Base-by-base conservation (phyloP, 1,284 basidiomycete genomes). In the Fomitopsis pinicola region DNA sequence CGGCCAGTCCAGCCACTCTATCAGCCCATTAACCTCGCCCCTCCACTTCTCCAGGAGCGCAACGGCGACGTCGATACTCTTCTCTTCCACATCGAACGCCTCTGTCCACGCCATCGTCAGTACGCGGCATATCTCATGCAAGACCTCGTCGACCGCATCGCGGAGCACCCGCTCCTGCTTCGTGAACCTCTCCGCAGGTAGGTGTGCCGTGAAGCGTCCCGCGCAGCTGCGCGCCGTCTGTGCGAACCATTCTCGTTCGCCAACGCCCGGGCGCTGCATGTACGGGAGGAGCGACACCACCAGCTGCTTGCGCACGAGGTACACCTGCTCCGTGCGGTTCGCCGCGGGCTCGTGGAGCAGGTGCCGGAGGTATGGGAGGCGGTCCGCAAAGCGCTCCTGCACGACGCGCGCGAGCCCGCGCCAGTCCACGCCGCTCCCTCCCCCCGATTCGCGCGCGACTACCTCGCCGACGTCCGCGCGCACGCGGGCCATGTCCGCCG, bases 1-100 rank as follows among this genome's bases (percentile, higher is more conserved):
- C 8, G 52, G 52, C 52, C 52, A 54, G 52, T 54, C 52, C 14
- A 54, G n/a, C 52, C 52, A 54, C 52, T 54, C 52, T 7, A 54
- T 17, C 22, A 50, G 48, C 14, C 7, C 28, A 22, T 50, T 30
- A 10, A 54, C 35, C n/a, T 54, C 30, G 52, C 10, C 35, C 14
- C 12, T 38, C 52, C 52, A 54, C 35, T 40, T 36, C 52, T 54
- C 35, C 35, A 54, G 6, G n/a, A 54, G 35, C n/a, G 35, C 19
- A 17, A 30, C 22, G 19, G 38, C n/a, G 35, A 36, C 52, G 2
- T 6, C 6, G 35, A 9, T 2, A 22, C 22, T 22, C 35, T 54
- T 36, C 52, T 19, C 52, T 9, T 54, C 52, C 9, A 38, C 36
- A 33, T 38, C 52, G 52, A 54, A 54, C 36, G 52, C 52, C 52